These are phyloP conservation scores for Elsinoe arachidis DNA, from an alignment of 2,329 filamentous ascomycete genomes.

Conservation along the genomic window DNA sequence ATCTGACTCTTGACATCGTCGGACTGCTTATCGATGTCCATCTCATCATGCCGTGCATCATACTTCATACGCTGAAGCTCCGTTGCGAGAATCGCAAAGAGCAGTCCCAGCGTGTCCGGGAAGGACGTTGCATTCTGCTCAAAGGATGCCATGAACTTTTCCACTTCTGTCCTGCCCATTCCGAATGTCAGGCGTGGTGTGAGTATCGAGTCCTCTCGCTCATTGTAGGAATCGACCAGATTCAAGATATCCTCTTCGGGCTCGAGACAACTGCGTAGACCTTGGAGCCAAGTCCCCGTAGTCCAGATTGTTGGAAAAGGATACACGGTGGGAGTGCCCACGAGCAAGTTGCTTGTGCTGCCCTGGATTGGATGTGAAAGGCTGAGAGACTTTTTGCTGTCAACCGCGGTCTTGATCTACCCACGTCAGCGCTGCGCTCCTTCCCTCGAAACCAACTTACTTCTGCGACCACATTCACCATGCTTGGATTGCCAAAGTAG, in stretches of 20 bases:
- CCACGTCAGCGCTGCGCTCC: neutral
- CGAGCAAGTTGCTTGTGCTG: neutral
- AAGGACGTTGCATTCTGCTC: slow-evolving; percentile 35
- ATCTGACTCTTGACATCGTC: neutral
- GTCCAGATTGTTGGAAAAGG: slow-evolving; percentile 39
- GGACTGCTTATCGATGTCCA: neutral
- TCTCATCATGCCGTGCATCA: slow-evolving; percentile 31
- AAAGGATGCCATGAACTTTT: slow-evolving; percentile 36
- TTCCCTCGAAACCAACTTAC: slow-evolving; percentile 23
- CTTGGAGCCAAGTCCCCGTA: slow-evolving; percentile 28
- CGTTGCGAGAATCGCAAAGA: slow-evolving; percentile 40
- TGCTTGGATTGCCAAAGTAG: slow-evolving; percentile 43
- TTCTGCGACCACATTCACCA: slow-evolving; percentile 40
- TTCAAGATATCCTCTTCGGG: slow-evolving; percentile 30
- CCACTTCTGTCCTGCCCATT: slow-evolving; percentile 35
- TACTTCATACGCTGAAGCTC: slow-evolving; percentile 40
- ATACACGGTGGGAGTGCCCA: slow-evolving; percentile 26
- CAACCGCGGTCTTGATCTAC: neutral
- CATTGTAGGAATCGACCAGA: slow-evolving; percentile 36
- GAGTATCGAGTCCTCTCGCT: slow-evolving; percentile 35
- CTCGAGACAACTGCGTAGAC: slow-evolving; percentile 33
- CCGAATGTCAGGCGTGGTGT: slow-evolving; percentile 40
- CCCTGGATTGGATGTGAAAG: neutral
- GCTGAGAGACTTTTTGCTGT: slow-evolving; percentile 1
- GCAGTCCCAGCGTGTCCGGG: slow-evolving; percentile 41